Base-by-base conservation (phyloP, 441 rosid genomes). In the Erodium moschatum region DNA sequence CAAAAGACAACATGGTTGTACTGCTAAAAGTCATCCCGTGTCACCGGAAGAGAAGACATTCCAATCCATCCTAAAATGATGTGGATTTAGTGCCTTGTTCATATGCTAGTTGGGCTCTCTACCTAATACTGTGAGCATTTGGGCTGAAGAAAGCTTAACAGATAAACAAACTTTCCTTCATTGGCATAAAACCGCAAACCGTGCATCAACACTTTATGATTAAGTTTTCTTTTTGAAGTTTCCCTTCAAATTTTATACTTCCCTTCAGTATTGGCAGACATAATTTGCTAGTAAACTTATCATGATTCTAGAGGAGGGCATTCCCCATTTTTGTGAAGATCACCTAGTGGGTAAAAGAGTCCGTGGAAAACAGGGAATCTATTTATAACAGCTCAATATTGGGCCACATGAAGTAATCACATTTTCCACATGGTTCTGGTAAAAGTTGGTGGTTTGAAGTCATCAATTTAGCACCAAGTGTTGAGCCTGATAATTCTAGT, bases 381-480 rank as follows among this genome's bases (percentile, higher is more conserved):
- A 54, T 54, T 54, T 13, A 31, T 11, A 63, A 63, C 66, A 63
- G 19, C 66, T 63, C 40, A 63, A n/a, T 13, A 62, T 62, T 62
- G 7, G 18, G 27, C 27, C 31, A 27, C 4, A 24, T 24, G 54
- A 2, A 33, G 38, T 33, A 31, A 29, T 29, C 31, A 3, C 35
- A 0, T 31, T 31, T 31, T 31, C 4, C 31, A 27, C 9, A 24
- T 11, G 54, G 54, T 16, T 46, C 54, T 46, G 54, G 54, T 61
- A 21, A 11, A 60, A 61, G 35, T 31, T 31, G 35, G 35, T 31
- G 35, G 35, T 31, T 31, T 35, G 40, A 35, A 35, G 13, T 60
- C 64, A 12, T 62, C 15, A 6, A 12, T n/a, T 12, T 61, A 13
- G 27, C 38, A 27, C 38, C 35, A 62, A 24, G 35, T 62, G 33